Conservation (phyloP, 441 rosid species). For the Pelargonium fulgidum region DNA sequence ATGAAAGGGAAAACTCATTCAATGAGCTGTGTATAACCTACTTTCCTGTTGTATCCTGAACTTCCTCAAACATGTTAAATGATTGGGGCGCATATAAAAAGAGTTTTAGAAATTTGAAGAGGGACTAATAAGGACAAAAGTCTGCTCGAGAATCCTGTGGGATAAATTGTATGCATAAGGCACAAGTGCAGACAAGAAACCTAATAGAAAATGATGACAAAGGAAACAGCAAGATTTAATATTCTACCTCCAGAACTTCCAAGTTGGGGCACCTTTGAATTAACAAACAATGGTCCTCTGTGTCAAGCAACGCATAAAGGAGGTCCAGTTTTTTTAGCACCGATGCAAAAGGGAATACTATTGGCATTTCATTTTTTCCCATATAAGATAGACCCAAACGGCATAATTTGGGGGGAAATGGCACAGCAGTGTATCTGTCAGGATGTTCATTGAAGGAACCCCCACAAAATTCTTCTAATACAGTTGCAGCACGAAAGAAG, state of each 20-base stretch:
- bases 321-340: slow-evolving; percentile 70
- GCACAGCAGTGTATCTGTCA: slow-evolving; percentile 38
- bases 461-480: slow-evolving; percentile 83
- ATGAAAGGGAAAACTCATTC: neutral
- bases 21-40: too few relatives aligned
- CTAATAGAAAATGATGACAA: slow-evolving; percentile 10
- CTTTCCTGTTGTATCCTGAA: too few relatives aligned
- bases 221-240: neutral
- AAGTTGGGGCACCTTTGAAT: slow-evolving; percentile 75
- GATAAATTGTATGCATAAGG: neutral
- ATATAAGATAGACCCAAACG: slow-evolving; percentile 68
- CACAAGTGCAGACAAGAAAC: slow-evolving; percentile 2
- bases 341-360: slow-evolving; percentile 69
- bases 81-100: neutral
- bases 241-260: slow-evolving; percentile 84
- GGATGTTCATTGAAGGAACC: slow-evolving; percentile 55
- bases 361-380: slow-evolving; percentile 65
- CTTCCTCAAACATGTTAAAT: neutral
- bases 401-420: slow-evolving; percentile 54
- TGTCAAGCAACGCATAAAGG: slow-evolving; percentile 68
- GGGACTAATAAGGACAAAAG: neutral
- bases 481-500: slow-evolving; percentile 56
- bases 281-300: slow-evolving; percentile 72
- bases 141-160: neutral
- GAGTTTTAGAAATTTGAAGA: neutral